phyloP scores from a whole-genome alignment of 2,329 filamentous ascomycete genomes.

The Microsporum canis region DNA sequence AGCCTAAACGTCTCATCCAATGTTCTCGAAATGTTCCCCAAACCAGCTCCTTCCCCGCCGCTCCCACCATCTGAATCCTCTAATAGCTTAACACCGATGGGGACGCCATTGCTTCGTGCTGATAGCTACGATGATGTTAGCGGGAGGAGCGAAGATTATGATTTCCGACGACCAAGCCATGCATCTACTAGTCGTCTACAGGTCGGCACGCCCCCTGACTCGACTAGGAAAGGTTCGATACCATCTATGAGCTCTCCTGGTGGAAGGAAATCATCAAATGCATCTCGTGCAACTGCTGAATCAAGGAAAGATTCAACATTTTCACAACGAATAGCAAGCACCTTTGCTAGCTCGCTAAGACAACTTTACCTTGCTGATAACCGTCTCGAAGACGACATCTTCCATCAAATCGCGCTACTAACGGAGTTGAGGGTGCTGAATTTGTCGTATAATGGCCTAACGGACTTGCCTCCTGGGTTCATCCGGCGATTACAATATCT shows the following conservation, averaged over 20 bases:
- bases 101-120: constrained; percentile 40
- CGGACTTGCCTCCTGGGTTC: constrained; percentile 79
- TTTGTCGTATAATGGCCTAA: constrained; percentile 86
- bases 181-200: constrained; percentile 65
- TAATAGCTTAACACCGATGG: constrained; percentile 14
- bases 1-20: constrained; percentile 94
- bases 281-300: constrained; percentile 55
- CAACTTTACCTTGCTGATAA: constrained; percentile 89
- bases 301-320: constrained; percentile 78
- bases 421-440: constrained; percentile 81
- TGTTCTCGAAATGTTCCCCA: constrained; percentile 80
- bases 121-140: constrained; percentile 67
- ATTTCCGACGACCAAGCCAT: constrained; percentile 68
- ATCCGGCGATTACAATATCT: constrained; percentile 84
- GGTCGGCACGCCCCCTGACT: constrained; percentile 59
- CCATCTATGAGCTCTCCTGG: constrained; percentile 69
- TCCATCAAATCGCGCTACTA: constrained; percentile 76
- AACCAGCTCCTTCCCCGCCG: constrained; percentile 57
- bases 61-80: constrained; percentile 37
- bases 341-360: constrained; percentile 75
- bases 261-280: constrained; percentile 72
- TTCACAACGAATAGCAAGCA: constrained; percentile 66
- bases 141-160: constrained; percentile 51
- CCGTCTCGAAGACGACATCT: constrained; percentile 84
- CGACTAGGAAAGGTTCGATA: constrained; percentile 66